Base-by-base conservation (phyloP, 1,284 basidiomycete genomes). In the Neonothopanus nambi region DNA sequence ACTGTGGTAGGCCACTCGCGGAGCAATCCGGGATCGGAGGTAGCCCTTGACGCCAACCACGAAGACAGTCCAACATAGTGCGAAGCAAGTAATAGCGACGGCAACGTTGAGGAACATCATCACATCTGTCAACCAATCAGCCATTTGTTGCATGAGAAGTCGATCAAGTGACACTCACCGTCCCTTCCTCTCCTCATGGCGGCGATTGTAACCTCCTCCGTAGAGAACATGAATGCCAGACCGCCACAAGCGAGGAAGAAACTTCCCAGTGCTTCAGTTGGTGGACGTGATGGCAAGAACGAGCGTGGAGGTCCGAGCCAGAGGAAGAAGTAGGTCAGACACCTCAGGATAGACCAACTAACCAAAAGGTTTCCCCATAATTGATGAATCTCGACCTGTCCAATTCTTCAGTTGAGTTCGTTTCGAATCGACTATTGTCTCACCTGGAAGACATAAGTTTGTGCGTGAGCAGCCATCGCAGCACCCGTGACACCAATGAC, bases 391-490 rank as follows among this genome's bases (percentile, higher is more conserved):
- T 92, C 83, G 40, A 95, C 87, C 80, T 87, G 63, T 63, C 65
- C 33, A 56, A 36, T 46, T 51, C 28, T 54, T 24, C 38, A n/a
- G 18, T 20, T 40, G 20, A 37, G 30, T 51, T 21, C 26, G 17
- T 11, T 15, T n/a, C 13, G 23, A 13, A 47, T 38, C 11, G n/a
- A 42, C 4, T 41, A 18, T 36, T 33, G 21, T 58, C 70, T 46
- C 61, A 82, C 87, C 73, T 93, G 89, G 75, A 95, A 95, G 38
- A 88, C 67, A 71, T 97, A 98, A 18, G 84, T 82, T 71, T 98
- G 95, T 58, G 85, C 84, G 68, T 98, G 95, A 0, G 93, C 93
- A n/a, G 91, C 84, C 96, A 98, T 98, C 1, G 93, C 95, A 4
- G 91, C 81, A 33, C 96, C 95, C 3, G 95, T 97, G 36, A 96